These are phyloP conservation scores for Fusarium nanum DNA, from an alignment of 2,329 filamentous ascomycete species.

Conservation along the genomic window DNA sequence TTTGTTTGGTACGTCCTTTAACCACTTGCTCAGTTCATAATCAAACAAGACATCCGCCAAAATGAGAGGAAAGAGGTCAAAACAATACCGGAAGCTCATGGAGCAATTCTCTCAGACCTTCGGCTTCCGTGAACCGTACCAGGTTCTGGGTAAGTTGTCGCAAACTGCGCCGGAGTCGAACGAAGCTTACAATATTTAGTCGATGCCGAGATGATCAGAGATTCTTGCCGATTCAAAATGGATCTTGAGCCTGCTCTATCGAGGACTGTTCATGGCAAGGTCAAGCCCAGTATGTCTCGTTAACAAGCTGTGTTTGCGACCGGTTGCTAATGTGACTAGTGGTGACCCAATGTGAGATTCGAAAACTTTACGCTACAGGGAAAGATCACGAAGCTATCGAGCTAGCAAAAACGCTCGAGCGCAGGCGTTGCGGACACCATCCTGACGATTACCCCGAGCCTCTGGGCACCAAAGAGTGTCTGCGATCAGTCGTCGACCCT, in stretches of 20 bases:
- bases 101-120: conserved; percentile 89
- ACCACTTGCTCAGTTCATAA: neutral
- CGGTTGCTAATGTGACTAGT: conserved; percentile 59
- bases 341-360: conserved; percentile 85
- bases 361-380: conserved; percentile 77
- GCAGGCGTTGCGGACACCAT: conserved; percentile 82
- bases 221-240: conserved; percentile 88
- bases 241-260: conserved; percentile 81
- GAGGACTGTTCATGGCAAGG: conserved; percentile 85
- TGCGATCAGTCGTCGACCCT: conserved; percentile 80
- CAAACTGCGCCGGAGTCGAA: conserved; percentile 3
- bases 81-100: conserved; percentile 84
- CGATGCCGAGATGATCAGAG: conserved; percentile 85
- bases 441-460: conserved; percentile 77
- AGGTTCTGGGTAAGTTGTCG: conserved; percentile 74
- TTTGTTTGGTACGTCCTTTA: neutral
- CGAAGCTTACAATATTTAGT: conserved; percentile 60
- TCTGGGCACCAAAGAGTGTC: conserved; percentile 75
- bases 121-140: conserved; percentile 93
- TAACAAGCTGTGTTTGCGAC: conserved; percentile 1
- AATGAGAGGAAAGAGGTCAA: conserved; percentile 65
- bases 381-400: conserved; percentile 72
- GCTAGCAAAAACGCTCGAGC: conserved; percentile 79
- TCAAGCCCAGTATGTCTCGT: conserved; percentile 76
- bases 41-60: conserved; percentile 33